Percentiles rank a stretch among this genome's conserved stretches.
Conservation (phyloP, 2,329 filamentous ascomycete genomes). For the Ophidiomyces ophidiicola region DNA sequence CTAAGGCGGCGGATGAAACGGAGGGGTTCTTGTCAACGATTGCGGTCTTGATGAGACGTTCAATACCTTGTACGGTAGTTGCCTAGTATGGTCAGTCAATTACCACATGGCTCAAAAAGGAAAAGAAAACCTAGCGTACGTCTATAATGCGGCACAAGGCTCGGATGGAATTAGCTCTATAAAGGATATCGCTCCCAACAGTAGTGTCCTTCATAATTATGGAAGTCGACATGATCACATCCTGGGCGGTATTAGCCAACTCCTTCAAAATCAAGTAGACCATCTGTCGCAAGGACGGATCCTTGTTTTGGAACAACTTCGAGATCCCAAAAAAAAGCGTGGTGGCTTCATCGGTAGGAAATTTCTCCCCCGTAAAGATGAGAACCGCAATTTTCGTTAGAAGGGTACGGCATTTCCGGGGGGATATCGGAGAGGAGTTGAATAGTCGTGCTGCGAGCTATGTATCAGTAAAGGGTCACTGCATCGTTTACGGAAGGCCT, state of each 20-base stretch:
- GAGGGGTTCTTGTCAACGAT: constrained; percentile 99
- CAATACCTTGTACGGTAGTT: constrained; percentile 92
- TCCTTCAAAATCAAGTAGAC: constrained; percentile 98
- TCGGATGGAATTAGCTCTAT: constrained; percentile 89
- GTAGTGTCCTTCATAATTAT: constrained; percentile 99
- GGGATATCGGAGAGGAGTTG: constrained; percentile 93
- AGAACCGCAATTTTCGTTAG: constrained; percentile 95
- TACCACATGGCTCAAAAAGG: neutral
- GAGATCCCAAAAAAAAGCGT: constrained; percentile 98
- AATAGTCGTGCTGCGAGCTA: constrained; percentile 72
- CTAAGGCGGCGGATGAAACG: constrained; percentile 86
- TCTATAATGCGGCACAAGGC: constrained; percentile 95
- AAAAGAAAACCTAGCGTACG: constrained; percentile 40
- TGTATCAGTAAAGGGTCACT: constrained; percentile 2
- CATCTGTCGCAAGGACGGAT: constrained; percentile 96
- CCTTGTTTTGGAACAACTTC: constrained; percentile 98
- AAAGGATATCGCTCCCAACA: constrained; percentile 84
- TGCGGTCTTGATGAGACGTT: constrained; percentile 95
- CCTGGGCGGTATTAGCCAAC: constrained; percentile 84
- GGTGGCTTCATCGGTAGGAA: constrained; percentile 93
- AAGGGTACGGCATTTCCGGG: constrained; percentile 91
- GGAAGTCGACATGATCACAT: constrained; percentile 99
- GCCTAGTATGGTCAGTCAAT: constrained; percentile 43
- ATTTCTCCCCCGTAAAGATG: constrained; percentile 91
- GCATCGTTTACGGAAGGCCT: constrained; percentile 16